phyloP scores from a whole-genome alignment of 106 monocot species.

The Platanthera zijinensis region DNA sequence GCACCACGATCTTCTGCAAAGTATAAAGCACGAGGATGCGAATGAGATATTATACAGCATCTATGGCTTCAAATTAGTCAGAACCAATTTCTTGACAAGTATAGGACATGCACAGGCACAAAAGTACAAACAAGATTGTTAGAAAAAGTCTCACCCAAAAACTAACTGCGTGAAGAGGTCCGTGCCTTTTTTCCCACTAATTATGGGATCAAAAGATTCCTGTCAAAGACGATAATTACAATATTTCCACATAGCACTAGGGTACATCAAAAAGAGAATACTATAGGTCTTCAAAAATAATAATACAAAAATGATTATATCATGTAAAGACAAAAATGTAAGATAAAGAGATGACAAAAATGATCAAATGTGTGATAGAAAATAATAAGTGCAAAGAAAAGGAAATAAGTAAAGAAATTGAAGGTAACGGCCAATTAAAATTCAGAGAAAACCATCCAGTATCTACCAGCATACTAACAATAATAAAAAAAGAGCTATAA shows the following conservation, averaged over 20 bases:
- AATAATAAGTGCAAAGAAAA: not conserved
- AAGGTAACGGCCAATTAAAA: not conserved
- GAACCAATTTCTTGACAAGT: not conserved
- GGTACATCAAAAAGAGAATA: not conserved
- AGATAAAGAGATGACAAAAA: not conserved
- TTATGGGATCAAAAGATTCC: constrained; percentile 87
- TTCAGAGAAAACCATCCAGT: constrained; percentile 1
- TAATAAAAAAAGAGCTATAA: not conserved
- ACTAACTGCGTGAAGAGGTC: constrained; percentile 85
- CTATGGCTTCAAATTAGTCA: not conserved
- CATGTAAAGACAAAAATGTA: not conserved
- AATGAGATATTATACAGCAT: not conserved
- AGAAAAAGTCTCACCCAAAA: constrained; percentile 36
- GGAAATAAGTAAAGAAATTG: not conserved
- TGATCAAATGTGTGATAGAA: not conserved
- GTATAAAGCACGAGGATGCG: not conserved
- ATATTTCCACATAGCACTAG: not conserved
- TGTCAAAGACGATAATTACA: constrained; percentile 17
- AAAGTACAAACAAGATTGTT: not conserved
- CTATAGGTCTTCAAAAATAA: not conserved
- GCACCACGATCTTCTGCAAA: constrained; percentile 39
- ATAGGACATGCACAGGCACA: too few relatives aligned
- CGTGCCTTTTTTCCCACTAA: constrained; percentile 41
- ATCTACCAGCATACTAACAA: not conserved
- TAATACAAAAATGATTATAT: not conserved